These are phyloP conservation scores for Kuraishia hungarica DNA, from an alignment of 805 yeast species.

Conservation along the genomic window DNA sequence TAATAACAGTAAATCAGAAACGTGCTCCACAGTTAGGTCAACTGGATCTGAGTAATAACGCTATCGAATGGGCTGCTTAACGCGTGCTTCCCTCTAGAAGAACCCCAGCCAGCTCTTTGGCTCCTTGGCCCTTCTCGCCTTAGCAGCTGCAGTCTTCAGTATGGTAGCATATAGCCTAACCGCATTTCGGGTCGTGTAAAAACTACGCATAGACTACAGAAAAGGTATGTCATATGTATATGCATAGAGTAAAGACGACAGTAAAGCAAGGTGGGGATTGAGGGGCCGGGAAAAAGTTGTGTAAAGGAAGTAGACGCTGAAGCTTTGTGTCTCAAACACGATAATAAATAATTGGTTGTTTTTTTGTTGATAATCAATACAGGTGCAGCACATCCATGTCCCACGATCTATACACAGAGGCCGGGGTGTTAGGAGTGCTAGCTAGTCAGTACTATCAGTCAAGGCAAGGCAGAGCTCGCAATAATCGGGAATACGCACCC, in stretches of 20 bases:
- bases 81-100: background rate
- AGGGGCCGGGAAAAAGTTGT: background rate
- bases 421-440: slow-evolving; percentile 1
- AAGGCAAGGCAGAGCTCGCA: background rate
- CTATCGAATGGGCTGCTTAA: background rate
- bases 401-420: background rate
- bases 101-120: background rate
- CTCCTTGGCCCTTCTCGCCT: background rate
- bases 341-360: background rate
- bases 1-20: background rate
- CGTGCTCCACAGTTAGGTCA: background rate
- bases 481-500: background rate
- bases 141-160: background rate
- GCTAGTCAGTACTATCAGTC: background rate
- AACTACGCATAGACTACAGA: background rate
- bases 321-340: background rate
- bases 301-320: background rate
- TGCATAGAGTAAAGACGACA: too few relatives aligned
- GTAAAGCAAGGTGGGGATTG: background rate
- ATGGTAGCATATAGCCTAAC: background rate
- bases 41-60: background rate
- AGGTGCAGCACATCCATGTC: background rate
- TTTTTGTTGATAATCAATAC: too few relatives aligned
- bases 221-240: background rate
- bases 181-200: background rate